Conservation (phyloP, 2,329 filamentous ascomycete species). For the Fusarium staphyleae region DNA sequence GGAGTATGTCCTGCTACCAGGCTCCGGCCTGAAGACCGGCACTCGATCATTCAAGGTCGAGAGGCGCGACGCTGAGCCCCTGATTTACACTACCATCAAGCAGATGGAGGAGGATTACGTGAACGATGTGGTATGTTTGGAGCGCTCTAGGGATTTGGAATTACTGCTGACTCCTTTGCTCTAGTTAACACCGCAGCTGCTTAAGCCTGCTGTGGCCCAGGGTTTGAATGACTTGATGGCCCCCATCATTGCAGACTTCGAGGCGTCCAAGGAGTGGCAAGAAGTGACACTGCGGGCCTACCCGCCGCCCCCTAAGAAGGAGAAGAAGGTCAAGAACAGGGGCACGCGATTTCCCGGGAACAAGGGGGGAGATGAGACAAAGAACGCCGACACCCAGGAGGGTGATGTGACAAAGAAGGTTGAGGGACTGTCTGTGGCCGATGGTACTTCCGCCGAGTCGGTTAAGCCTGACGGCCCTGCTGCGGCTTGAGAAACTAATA, state of each 20-base stretch:
- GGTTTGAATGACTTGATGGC: slow-evolving; percentile 76
- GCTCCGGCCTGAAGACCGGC: slow-evolving; percentile 65
- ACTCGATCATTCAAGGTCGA: slow-evolving; percentile 72
- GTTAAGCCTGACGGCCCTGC: slow-evolving; percentile 13
- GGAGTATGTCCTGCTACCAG: slow-evolving; percentile 85
- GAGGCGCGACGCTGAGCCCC: slow-evolving; percentile 73
- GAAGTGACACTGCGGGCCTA: slow-evolving; percentile 74
- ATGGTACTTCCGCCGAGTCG: slow-evolving; percentile 7
- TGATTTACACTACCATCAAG: slow-evolving; percentile 80
- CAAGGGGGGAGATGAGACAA: slow-evolving; percentile 14
- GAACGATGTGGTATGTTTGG: slow-evolving; percentile 71
- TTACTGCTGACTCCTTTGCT: slow-evolving; percentile 1
- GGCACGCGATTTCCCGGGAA: slow-evolving; percentile 68
- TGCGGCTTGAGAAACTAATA: slow-evolving; percentile 10
- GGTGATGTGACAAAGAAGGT: slow-evolving; percentile 20
- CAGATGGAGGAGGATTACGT: slow-evolving; percentile 81
- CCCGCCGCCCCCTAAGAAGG: slow-evolving; percentile 74
- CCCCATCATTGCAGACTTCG: slow-evolving; percentile 78
- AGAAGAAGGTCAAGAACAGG: slow-evolving; percentile 79
- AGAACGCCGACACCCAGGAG: slow-evolving; percentile 3
- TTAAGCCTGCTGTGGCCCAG: slow-evolving; percentile 83
- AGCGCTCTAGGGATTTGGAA: rapidly evolving
- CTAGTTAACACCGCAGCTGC: slow-evolving; percentile 79
- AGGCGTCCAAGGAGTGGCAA: slow-evolving; percentile 80
- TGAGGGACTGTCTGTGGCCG: slow-evolving; percentile 24